Percentiles rank a stretch among this genome's conserved stretches.
Conservation (phyloP, 768 basidiomycete species). For the Cystofilobasidium bisporidii region DNA sequence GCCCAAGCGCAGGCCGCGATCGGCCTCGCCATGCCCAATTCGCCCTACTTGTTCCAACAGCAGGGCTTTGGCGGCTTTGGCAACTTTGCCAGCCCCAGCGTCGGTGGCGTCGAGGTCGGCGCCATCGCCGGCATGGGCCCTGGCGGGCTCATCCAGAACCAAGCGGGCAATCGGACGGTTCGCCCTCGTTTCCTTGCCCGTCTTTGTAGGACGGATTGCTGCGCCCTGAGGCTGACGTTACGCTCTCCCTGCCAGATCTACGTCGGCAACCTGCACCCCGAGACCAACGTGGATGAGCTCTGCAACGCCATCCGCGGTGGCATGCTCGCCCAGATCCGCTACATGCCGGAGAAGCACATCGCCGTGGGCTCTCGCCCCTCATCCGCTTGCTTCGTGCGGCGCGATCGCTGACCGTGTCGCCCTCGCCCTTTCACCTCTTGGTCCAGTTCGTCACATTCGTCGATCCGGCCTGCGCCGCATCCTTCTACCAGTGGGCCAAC, state of each 20-base stretch:
- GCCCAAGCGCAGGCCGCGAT: slow-evolving; percentile 39
- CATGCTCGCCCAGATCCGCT: slow-evolving; percentile 84
- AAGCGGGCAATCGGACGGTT: slow-evolving; percentile 78
- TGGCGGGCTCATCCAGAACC: slow-evolving; percentile 38
- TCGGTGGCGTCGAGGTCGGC: slow-evolving; percentile 16
- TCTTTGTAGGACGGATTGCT: too few relatives aligned
- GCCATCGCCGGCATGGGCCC: slow-evolving; percentile 31
- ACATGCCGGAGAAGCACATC: slow-evolving; percentile 95
- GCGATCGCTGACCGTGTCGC: too few relatives aligned
- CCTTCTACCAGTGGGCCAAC: slow-evolving; percentile 86
- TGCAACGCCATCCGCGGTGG: slow-evolving; percentile 97
- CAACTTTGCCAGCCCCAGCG: slow-evolving; percentile 30
- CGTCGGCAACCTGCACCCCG: slow-evolving; percentile 62
- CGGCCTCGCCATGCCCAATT: slow-evolving; percentile 36
- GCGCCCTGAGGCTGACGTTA: not conserved
- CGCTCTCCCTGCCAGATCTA: slow-evolving; percentile 42
- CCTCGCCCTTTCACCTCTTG: too few relatives aligned
- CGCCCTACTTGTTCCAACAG: slow-evolving; percentile 34
- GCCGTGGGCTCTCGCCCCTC: slow-evolving; percentile 55
- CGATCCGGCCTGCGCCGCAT: slow-evolving; percentile 82
- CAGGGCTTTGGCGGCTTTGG: slow-evolving; percentile 31
- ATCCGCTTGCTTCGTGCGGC: too few relatives aligned
- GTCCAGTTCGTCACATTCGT: slow-evolving; percentile 87
- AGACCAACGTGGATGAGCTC: slow-evolving; percentile 85
- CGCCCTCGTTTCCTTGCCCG: not conserved